Evolutionary conservation across 306 rosid species (phyloP).

Genomic region (Biancaea sappan): DNA sequence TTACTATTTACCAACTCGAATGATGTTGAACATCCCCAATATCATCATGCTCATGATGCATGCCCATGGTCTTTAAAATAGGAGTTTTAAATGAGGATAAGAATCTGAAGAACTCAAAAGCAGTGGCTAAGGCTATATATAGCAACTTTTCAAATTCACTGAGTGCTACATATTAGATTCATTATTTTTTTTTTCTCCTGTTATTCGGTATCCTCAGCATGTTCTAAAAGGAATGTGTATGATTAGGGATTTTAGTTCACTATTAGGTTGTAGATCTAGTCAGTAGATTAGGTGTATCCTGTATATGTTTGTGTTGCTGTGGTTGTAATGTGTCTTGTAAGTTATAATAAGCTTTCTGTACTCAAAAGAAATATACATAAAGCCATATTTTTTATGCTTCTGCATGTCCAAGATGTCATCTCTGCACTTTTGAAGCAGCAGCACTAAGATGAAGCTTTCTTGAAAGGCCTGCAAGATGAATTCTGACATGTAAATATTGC

Average conservation of each 20-base stretch:
- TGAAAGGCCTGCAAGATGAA: not conserved
- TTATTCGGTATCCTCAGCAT: not conserved
- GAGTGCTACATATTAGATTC: not conserved
- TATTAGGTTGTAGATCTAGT: constrained; percentile 11
- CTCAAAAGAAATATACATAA: constrained; percentile 3
- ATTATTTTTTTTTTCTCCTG: constrained; percentile 27
- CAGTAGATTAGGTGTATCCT: constrained; percentile 7
- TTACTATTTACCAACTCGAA: not conserved
- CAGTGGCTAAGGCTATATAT: constrained; percentile 28
- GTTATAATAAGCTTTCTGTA: constrained; percentile 24
- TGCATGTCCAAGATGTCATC: constrained; percentile 6
- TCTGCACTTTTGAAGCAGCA: constrained; percentile 1
- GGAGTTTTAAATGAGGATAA: constrained; percentile 36
- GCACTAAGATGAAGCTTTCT: not conserved
- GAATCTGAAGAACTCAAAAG: constrained; percentile 17
- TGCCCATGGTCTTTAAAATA: constrained; percentile 26
- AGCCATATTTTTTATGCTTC: constrained; percentile 13
- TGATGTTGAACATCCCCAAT: not conserved
- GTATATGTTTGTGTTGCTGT: constrained; percentile 9
- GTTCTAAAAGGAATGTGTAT: constrained; percentile 33
- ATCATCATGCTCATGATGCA: not conserved
- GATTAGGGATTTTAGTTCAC: constrained; percentile 12
- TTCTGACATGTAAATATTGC: not conserved
- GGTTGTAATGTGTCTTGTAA: constrained; percentile 14
- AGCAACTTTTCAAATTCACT: constrained; percentile 32